Base-by-base conservation (phyloP, 495 filamentous ascomycete species). In the Penicillium flavigenum region DNA sequence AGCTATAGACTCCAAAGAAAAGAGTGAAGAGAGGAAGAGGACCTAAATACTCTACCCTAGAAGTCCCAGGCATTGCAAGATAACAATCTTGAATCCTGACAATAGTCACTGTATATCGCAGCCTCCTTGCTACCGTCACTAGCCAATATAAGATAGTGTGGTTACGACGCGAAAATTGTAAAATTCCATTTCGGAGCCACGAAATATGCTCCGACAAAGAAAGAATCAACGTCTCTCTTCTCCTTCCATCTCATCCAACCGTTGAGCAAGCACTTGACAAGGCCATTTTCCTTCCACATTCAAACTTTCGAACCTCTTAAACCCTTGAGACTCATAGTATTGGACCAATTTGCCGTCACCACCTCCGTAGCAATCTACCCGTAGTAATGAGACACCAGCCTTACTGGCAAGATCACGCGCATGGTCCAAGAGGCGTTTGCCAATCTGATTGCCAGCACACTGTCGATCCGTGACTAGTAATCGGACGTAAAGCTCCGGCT, bases 281-380 rank as follows among this genome's bases (percentile, higher is more conserved):
- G 59, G 59, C 59, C 59, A 62, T 1, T 17, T 27, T 1, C 31
- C 49, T 47, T 54, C 19, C 4, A 41, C 0, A 2, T 29, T 51
- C 48, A 53, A 51, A 2, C 5, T 16, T 45, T 58, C 55, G 32
- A 12, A 49, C 36, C 45, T 27, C 27, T 56, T 5, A 59, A 59
- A 59, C 5, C 60, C 60, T 20, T 62, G 60, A 34, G 56, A 59
- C 46, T 59, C 60, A 56, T 62, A 62, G n/a, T 62, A 62, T 45
- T 36, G 55, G 11, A 62, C 6, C 46, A 62, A 55, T 34, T 47
- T 59, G 20, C 60, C 56, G 8, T 62, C 60, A 19, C 31, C 51
- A 32, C 60, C 60, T 51, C 50, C 60, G 56, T 62, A 62, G 56
- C 56, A 62, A 56, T 62, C 60, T 14, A 62, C 51, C 31, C 56